Percentiles rank a stretch among this genome's conserved stretches.
phyloP scores from a whole-genome alignment of 192 early-diverging fungal species.

The Coemansia reversa region DNA sequence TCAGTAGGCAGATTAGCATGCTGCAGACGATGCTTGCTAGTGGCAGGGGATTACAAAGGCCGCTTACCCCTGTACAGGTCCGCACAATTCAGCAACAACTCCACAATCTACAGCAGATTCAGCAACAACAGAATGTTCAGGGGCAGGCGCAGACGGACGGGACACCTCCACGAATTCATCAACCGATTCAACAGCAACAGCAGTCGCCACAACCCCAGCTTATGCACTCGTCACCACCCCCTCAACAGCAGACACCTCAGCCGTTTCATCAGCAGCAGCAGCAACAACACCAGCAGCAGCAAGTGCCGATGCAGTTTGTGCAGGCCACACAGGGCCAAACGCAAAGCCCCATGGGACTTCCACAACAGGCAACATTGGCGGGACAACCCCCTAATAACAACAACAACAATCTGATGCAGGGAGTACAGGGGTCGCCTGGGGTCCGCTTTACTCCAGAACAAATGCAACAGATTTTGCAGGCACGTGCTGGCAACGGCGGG shows the following conservation, averaged over 20 bases:
- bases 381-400: not conserved
- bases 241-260: slow-evolving; percentile 16
- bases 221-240: slow-evolving; percentile 15
- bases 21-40: slow-evolving; percentile 35
- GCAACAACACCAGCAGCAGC: slow-evolving; percentile 17
- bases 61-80: slow-evolving; percentile 28
- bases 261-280: slow-evolving; percentile 14
- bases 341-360: slow-evolving; percentile 13
- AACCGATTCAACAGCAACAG: slow-evolving; percentile 21
- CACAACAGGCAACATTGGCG: slow-evolving; percentile 20
- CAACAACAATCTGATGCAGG: slow-evolving; percentile 3
- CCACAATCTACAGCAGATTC: slow-evolving; percentile 22
- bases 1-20: slow-evolving; percentile 22
- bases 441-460: slow-evolving; percentile 44
- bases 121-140: slow-evolving; percentile 24
- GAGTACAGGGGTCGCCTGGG: slow-evolving; percentile 21
- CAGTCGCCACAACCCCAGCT: slow-evolving; percentile 18
- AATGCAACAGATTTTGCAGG: slow-evolving; percentile 44
- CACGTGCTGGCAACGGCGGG: slow-evolving; percentile 38
- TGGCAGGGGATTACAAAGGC: slow-evolving; percentile 27
- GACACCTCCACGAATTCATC: slow-evolving; percentile 7
- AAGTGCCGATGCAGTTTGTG: slow-evolving; percentile 16
- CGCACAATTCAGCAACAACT: slow-evolving; percentile 42
- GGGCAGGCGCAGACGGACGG: slow-evolving; percentile 12
- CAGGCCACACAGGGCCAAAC: slow-evolving; percentile 21